Percentiles rank a stretch among this genome's conserved stretches.
Evolutionary conservation across 768 basidiomycete species (phyloP).

Genomic region (Mycena crocata): DNA sequence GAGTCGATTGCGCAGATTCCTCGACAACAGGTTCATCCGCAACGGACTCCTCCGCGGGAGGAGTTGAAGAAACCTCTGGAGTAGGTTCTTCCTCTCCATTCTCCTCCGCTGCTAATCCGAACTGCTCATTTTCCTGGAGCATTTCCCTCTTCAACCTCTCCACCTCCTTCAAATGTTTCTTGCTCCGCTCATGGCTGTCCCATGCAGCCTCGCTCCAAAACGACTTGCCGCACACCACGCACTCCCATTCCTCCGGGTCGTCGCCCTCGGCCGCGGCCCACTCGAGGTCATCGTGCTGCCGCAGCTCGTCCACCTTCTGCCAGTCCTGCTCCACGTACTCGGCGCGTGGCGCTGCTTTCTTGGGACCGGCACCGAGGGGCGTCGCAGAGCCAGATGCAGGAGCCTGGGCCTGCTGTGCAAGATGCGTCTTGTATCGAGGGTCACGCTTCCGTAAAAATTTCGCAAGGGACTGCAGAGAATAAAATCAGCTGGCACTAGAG

Average conservation of each 20-base stretch:
- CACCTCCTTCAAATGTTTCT: conserved; percentile 92
- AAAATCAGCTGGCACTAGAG: conserved; percentile 4
- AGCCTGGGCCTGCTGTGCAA: conserved; percentile 53
- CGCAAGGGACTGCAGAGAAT: conserved; percentile 67
- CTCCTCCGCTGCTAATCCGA: conserved; percentile 61
- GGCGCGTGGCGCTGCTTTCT: conserved; percentile 45
- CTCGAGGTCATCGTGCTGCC: conserved; percentile 71
- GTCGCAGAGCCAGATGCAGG: conserved; percentile 47
- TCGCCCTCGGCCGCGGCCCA: conserved; percentile 81
- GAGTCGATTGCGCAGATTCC: neutral
- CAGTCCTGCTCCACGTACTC: conserved; percentile 89
- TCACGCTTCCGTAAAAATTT: conserved; percentile 89
- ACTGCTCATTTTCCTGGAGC: conserved; percentile 74
- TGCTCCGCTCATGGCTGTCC: conserved; percentile 96
- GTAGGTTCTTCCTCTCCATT: conserved; percentile 39
- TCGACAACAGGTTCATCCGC: neutral
- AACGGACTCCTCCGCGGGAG: conserved; percentile 6
- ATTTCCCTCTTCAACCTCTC: conserved; percentile 83
- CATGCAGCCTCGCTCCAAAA: conserved; percentile 95
- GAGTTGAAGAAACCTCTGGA: neutral
- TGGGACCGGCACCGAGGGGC: conserved; percentile 38
- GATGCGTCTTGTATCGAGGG: conserved; percentile 82
- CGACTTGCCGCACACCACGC: conserved; percentile 91
- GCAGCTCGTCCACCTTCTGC: conserved; percentile 71
- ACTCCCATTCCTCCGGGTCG: conserved; percentile 89